Percentiles rank a stretch among this genome's conserved stretches.
These are phyloP conservation scores for Dictyostelium capitatum DNA, from an alignment of 78 protist species.

Conservation along the genomic window DNA sequence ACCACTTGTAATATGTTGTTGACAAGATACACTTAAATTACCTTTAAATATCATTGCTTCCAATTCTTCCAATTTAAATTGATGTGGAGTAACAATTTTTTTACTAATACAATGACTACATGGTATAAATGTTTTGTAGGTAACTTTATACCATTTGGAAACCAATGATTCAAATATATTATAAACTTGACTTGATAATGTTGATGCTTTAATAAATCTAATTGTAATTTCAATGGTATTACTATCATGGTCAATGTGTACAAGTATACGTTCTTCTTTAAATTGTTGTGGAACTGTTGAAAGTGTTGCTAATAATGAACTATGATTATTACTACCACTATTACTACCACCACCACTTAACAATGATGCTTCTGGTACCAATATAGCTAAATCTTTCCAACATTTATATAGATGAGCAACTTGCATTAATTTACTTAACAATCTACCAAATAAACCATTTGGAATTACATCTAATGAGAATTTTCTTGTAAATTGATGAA, in stretches of 20 bases:
- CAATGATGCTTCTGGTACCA: constrained; percentile 6
- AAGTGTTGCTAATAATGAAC: background rate
- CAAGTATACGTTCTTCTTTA: constrained; percentile 38
- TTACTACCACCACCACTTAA: background rate
- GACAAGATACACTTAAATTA: constrained; percentile 39
- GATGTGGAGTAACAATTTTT: constrained; percentile 4
- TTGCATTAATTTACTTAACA: constrained; percentile 54
- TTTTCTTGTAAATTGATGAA: constrained; percentile 22
- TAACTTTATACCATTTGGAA: constrained; percentile 31
- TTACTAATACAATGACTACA: constrained; percentile 42
- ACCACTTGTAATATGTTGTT: background rate
- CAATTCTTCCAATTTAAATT: constrained; percentile 30
- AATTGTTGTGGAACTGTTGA: background rate
- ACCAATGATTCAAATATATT: constrained; percentile 46
- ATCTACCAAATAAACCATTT: constrained; percentile 61
- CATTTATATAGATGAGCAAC: constrained; percentile 36
- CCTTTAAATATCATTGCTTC: constrained; percentile 36
- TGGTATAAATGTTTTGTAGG: constrained; percentile 9
- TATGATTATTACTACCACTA: background rate
- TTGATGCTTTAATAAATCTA: constrained; percentile 5
- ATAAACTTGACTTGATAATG: constrained; percentile 26
- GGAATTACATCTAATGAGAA: constrained; percentile 55
- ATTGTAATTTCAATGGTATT: constrained; percentile 41
- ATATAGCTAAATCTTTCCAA: constrained; percentile 55
- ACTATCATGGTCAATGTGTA: constrained; percentile 32